Evolutionary conservation across 495 filamentous ascomycete genomes (phyloP).

Genomic region (Daldinia decipiens): DNA sequence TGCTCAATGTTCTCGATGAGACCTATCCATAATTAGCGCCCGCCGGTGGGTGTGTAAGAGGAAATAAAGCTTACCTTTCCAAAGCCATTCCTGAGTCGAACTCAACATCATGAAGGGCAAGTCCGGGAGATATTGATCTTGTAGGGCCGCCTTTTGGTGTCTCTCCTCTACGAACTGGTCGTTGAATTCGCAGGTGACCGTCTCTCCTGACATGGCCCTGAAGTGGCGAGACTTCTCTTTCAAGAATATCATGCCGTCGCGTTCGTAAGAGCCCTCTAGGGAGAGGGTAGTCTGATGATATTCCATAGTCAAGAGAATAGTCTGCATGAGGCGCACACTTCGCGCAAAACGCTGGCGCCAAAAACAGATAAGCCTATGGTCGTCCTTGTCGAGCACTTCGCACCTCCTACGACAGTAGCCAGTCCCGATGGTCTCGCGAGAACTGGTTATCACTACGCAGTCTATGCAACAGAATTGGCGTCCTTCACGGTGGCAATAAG

Average conservation of each 20-base stretch:
- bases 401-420: slow-evolving; percentile 2
- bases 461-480: not conserved
- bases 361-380: not conserved
- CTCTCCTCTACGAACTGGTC: too few relatives aligned
- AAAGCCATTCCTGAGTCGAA: not conserved
- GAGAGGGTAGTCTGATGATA: not conserved
- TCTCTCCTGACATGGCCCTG: not conserved
- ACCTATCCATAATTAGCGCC: not conserved
- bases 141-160: not conserved
- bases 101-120: not conserved
- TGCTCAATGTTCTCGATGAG: not conserved
- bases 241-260: slow-evolving; percentile 1
- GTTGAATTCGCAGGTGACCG: not conserved
- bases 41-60: not conserved
- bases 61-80: not conserved
- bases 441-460: not conserved
- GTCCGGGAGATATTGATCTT: not conserved
- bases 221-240: not conserved
- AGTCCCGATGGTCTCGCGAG: not conserved
- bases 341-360: not conserved
- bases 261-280: not conserved
- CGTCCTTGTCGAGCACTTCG: not conserved
- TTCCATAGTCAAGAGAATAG: not conserved
- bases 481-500: not conserved
- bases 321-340: not conserved